phyloP scores from a whole-genome alignment of 345 rosid genomes.

The Acer yangbiense region DNA sequence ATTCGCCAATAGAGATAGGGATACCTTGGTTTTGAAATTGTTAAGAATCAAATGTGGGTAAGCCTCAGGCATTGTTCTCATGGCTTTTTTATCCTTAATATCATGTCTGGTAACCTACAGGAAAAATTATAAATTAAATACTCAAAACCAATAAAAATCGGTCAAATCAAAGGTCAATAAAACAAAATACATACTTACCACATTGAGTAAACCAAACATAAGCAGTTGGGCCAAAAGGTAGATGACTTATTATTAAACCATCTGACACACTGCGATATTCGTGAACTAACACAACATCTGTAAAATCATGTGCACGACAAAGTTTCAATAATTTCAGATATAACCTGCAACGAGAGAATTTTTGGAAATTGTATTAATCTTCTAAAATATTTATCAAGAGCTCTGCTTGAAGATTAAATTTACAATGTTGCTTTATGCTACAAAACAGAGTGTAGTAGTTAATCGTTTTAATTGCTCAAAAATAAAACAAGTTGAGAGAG shows the following conservation, averaged over 20 bases:
- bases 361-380: neutral
- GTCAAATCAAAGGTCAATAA: neutral
- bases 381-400: neutral
- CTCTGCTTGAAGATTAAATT: neutral
- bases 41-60: constrained; percentile 85
- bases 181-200: constrained; percentile 57
- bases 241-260: constrained; percentile 78
- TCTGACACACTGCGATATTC: constrained; percentile 93
- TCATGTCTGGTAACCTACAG: constrained; percentile 94
- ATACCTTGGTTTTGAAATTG: constrained; percentile 79
- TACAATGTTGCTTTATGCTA: neutral
- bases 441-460: neutral
- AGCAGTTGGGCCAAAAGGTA: constrained; percentile 96
- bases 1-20: neutral
- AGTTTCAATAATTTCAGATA: constrained; percentile 87
- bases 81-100: constrained; percentile 65
- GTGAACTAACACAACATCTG: constrained; percentile 89
- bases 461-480: neutral
- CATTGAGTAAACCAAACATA: constrained; percentile 84
- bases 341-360: constrained; percentile 52
- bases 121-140: constrained; percentile 11
- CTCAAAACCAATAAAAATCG: too few relatives aligned
- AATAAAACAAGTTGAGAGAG: neutral
- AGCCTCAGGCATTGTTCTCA: constrained; percentile 78
- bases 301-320: constrained; percentile 84